phyloP scores from a whole-genome alignment of 306 rosid genomes.

The Castanea crenata region DNA sequence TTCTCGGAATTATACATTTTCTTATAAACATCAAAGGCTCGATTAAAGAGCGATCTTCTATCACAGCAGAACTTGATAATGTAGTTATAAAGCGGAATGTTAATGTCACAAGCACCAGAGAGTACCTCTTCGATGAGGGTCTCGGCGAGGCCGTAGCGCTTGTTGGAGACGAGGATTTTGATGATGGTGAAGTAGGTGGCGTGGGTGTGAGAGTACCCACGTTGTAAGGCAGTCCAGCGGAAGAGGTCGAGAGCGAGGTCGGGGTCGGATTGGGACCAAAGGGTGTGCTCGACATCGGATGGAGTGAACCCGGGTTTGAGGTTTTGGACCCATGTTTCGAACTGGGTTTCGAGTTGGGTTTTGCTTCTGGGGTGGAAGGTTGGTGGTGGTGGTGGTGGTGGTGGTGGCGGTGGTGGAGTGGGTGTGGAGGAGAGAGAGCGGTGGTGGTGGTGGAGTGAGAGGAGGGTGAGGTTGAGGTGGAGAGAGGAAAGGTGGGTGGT shows the following conservation, averaged over 20 bases:
- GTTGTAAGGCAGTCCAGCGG: constrained; percentile 94
- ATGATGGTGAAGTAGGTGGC: constrained; percentile 66
- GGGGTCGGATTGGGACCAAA: constrained; percentile 70
- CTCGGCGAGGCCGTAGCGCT: constrained; percentile 60
- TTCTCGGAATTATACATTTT: constrained; percentile 60
- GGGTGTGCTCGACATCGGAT: constrained; percentile 53
- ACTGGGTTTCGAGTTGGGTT: constrained; percentile 77
- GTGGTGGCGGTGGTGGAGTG: constrained; percentile 2
- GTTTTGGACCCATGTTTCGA: constrained; percentile 78
- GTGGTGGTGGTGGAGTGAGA: constrained; percentile 7
- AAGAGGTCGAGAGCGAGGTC: constrained; percentile 92
- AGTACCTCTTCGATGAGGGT: constrained; percentile 82
- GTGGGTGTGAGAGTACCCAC: constrained; percentile 64
- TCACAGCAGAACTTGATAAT: constrained; percentile 67
- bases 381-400: neutral
- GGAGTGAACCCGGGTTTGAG: constrained; percentile 89
- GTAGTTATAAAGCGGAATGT: constrained; percentile 68
- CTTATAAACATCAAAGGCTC: constrained; percentile 78
- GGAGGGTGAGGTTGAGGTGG: neutral
- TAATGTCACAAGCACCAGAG: constrained; percentile 78
- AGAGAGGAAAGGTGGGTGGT: neutral
- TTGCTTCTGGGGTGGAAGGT: constrained; percentile 30
- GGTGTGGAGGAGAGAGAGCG: constrained; percentile 24
- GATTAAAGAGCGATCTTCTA: constrained; percentile 56
- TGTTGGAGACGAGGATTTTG: constrained; percentile 47